phyloP scores from a whole-genome alignment of 2,329 filamentous ascomycete genomes.

The Endoconidiophora polonica region DNA sequence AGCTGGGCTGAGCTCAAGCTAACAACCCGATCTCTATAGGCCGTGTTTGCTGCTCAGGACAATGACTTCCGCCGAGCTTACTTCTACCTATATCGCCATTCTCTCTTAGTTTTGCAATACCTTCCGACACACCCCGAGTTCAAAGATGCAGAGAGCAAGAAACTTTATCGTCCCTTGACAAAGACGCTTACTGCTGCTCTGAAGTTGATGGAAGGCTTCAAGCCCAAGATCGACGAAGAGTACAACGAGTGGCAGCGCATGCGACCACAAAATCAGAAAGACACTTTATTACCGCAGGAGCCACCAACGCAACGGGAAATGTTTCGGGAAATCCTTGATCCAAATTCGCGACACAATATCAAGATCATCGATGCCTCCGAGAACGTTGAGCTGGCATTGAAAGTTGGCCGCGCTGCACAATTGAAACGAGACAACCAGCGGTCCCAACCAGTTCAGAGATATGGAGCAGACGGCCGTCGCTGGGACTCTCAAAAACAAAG shows the following conservation, averaged over 20 bases:
- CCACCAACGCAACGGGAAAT: conserved; percentile 8
- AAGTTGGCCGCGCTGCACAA: conserved; percentile 58
- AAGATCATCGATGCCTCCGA: conserved; percentile 48
- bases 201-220: conserved; percentile 57
- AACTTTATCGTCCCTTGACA: conserved; percentile 37
- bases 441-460: conserved; percentile 33
- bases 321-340: conserved; percentile 18
- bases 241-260: conserved; percentile 51
- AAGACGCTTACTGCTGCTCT: conserved; percentile 41
- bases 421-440: conserved; percentile 36
- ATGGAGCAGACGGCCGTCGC: conserved; percentile 29
- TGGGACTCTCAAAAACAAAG: conserved; percentile 12
- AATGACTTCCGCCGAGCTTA: conserved; percentile 80
- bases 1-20: neutral
- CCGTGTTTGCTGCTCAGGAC: conserved; percentile 68
- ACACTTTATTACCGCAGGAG: neutral
- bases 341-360: conserved; percentile 24
- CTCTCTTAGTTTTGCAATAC: conserved; percentile 62
- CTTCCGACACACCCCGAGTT: conserved; percentile 63
- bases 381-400: conserved; percentile 59
- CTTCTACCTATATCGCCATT: conserved; percentile 78
- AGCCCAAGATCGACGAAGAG: conserved; percentile 57
- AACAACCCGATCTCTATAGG: conserved; percentile 32
- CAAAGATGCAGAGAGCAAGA: conserved; percentile 46
- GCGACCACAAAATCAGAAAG: conserved; percentile 20